phyloP scores from a whole-genome alignment of 352 stramenopile genomes.

The Nothophytophthora sp. region DNA sequence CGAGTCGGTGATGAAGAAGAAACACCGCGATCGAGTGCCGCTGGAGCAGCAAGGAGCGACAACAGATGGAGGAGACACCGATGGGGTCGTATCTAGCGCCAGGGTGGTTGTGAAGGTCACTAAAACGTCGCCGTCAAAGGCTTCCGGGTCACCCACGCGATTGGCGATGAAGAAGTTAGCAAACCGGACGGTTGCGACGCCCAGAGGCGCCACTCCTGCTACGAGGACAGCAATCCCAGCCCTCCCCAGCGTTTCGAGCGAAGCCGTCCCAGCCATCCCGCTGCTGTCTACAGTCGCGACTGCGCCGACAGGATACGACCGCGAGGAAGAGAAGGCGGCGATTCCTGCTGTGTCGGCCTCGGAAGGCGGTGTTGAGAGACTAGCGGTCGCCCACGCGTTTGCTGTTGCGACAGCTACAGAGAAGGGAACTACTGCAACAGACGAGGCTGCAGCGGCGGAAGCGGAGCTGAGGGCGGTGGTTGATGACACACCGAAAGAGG shows the following conservation, averaged over 20 bases:
- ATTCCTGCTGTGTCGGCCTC: too few relatives aligned
- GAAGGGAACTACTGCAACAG: too few relatives aligned
- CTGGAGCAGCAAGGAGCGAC: constrained; percentile 8
- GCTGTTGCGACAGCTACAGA: too few relatives aligned
- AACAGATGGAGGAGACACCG: neutral
- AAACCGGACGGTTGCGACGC: neutral
- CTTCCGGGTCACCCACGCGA: constrained; percentile 13
- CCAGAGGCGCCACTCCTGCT: constrained; percentile 1
- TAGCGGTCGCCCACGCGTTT: too few relatives aligned
- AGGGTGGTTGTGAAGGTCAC: constrained; percentile 1
- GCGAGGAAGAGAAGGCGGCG: too few relatives aligned
- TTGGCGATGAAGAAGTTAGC: constrained; percentile 15
- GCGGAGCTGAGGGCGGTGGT: too few relatives aligned
- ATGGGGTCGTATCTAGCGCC: neutral
- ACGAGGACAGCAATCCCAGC: neutral
- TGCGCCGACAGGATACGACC: too few relatives aligned
- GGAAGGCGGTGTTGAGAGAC: too few relatives aligned
- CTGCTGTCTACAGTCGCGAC: too few relatives aligned
- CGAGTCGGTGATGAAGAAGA: constrained; percentile 69
- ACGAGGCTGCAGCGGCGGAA: too few relatives aligned
- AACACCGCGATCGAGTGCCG: constrained; percentile 37
- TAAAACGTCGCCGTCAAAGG: constrained; percentile 1
- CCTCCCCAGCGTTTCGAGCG: neutral
- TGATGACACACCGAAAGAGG: too few relatives aligned
- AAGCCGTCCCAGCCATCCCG: neutral